Conservation (phyloP, 75 land plant species). For the Azolla pinnata region DNA sequence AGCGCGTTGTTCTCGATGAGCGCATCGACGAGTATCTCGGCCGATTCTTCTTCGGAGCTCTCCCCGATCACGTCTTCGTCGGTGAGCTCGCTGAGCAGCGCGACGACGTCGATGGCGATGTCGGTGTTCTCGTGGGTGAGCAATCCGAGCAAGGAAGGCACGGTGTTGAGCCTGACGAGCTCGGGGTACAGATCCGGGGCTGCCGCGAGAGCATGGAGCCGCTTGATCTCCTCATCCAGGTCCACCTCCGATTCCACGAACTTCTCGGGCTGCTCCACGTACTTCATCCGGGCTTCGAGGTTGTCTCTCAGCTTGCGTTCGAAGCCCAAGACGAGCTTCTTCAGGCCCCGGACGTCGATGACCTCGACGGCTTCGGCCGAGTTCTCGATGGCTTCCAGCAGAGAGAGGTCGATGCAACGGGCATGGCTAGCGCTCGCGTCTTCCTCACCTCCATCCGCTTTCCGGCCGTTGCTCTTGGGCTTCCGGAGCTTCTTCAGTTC, state of each 20-base stretch:
- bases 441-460: no score
- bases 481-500: no score
- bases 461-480: no score
- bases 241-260: conserved; percentile 96
- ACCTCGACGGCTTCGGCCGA: conserved; percentile 44
- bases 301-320: conserved; percentile 91
- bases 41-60: conserved; percentile 69
- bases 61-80: conserved; percentile 74
- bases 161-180: conserved; percentile 53
- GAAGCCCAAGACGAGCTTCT: conserved; percentile 77
- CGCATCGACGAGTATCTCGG: conserved; percentile 56
- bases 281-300: conserved; percentile 90
- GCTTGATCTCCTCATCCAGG: conserved; percentile 83
- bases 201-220: conserved; percentile 70
- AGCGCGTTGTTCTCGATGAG: conserved; percentile 81
- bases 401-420: conserved; percentile 56
- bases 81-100: conserved; percentile 68
- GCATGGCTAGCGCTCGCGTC: no score
- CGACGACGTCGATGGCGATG: conserved; percentile 69
- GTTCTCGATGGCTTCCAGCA: conserved; percentile 71
- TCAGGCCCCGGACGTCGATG: conserved; percentile 62
- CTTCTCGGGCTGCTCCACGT: conserved; percentile 74
- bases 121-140: conserved; percentile 79
- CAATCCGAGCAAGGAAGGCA: conserved; percentile 55
- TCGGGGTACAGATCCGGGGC: conserved; percentile 93